phyloP scores from a whole-genome alignment of 192 early-diverging fungal species.

The Backusella parvicylindrica region DNA sequence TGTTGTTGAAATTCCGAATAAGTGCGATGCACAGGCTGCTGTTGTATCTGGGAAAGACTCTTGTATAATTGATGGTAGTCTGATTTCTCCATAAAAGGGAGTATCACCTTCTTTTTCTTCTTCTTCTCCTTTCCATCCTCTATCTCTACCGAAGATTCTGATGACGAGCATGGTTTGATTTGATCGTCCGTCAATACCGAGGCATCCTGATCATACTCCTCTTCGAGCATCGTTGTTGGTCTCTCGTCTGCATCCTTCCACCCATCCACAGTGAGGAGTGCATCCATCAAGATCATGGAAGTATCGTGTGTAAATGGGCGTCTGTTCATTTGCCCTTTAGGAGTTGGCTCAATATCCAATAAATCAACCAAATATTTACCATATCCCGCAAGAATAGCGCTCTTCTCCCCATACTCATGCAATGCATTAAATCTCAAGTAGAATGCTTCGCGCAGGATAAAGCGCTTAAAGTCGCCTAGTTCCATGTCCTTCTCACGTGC shows the following conservation, averaged over 20 bases:
- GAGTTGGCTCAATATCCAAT: slow-evolving; percentile 35
- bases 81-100: background rate
- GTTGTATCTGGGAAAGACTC: slow-evolving; percentile 4
- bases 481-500: slow-evolving; percentile 18
- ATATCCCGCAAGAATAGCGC: slow-evolving; percentile 30
- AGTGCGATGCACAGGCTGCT: slow-evolving; percentile 10
- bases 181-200: background rate
- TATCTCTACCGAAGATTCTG: background rate
- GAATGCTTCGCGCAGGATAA: slow-evolving; percentile 35
- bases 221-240: background rate
- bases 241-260: slow-evolving; percentile 22
- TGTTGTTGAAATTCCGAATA: slow-evolving; percentile 24
- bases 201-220: background rate
- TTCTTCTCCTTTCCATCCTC: background rate
- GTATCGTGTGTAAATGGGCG: slow-evolving; percentile 21
- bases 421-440: slow-evolving; percentile 39
- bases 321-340: slow-evolving; percentile 2
- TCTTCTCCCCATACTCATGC: slow-evolving; percentile 37
- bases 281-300: slow-evolving; percentile 22
- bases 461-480: slow-evolving; percentile 32
- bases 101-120: background rate
- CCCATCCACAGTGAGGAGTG: slow-evolving; percentile 21
- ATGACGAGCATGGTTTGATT: background rate
- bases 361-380: slow-evolving; percentile 37
- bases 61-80: slow-evolving; percentile 20